Percentiles rank a stretch among this genome's conserved stretches.
phyloP scores from a whole-genome alignment of 306 rosid species.

The Astragalus glycyphyllos region DNA sequence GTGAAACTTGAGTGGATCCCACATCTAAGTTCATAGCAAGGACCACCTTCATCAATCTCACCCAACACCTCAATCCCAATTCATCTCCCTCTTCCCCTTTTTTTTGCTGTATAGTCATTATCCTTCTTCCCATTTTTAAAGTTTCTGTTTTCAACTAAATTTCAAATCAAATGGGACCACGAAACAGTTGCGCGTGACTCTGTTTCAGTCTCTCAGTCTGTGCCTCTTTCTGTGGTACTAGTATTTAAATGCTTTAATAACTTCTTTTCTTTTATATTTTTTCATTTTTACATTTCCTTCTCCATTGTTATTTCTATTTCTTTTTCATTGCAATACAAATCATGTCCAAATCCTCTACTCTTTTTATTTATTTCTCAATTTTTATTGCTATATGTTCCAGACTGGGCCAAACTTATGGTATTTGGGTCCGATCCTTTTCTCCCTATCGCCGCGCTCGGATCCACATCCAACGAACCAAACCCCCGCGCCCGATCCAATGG shows the following conservation, averaged over 20 bases:
- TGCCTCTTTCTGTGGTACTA: background rate
- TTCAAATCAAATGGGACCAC: conserved; percentile 18
- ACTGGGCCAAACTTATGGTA: no score
- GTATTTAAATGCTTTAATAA: background rate
- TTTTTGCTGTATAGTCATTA: background rate
- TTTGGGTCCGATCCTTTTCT: no score
- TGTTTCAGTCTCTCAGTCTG: background rate
- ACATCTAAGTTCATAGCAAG: conserved; percentile 27
- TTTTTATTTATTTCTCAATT: no score
- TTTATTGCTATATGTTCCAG: no score
- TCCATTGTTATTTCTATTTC: no score
- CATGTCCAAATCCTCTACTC: no score
- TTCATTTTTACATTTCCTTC: background rate
- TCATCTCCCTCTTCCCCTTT: background rate
- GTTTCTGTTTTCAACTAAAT: background rate
- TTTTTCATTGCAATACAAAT: no score
- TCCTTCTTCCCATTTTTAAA: no score
- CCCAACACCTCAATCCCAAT: conserved; percentile 4
- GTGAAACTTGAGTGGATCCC: conserved; percentile 40
- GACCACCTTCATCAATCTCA: conserved; percentile 33
- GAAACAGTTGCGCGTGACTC: conserved; percentile 39
- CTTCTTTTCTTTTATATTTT: background rate
- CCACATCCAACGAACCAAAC: no score
- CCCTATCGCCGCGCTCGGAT: no score
- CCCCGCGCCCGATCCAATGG: no score